Percentiles rank a stretch among this genome's conserved stretches.
Evolutionary conservation across 2,329 filamentous ascomycete species (phyloP).

Genomic region (Cercospora janseana): DNA sequence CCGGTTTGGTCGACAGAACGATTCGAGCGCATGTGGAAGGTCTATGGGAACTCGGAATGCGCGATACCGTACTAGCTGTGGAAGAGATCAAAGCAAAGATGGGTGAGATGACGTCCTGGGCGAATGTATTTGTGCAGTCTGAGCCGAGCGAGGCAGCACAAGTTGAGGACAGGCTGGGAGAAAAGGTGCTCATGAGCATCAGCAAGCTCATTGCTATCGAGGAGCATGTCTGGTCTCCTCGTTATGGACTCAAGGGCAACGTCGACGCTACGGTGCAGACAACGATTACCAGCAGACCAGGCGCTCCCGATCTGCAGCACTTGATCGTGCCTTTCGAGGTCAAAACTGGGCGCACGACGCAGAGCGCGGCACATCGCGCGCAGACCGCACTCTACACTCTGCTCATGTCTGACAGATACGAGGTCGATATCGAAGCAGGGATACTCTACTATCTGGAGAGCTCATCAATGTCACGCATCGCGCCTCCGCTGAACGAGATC

Average conservation of each 20-base stretch:
- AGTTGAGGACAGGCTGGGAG: constrained; percentile 75
- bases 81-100: constrained; percentile 83
- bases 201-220: constrained; percentile 95
- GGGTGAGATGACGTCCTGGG: constrained; percentile 78
- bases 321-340: constrained; percentile 91
- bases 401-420: constrained; percentile 88
- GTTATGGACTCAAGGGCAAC: constrained; percentile 95
- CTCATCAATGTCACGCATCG: constrained; percentile 80
- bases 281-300: constrained; percentile 68
- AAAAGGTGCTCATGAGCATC: constrained; percentile 76
- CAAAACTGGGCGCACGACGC: constrained; percentile 82
- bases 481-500: constrained; percentile 80
- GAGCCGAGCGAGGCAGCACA: constrained; percentile 69
- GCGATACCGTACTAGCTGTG: constrained; percentile 64
- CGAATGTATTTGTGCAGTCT: constrained; percentile 71
- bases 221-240: constrained; percentile 97
- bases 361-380: constrained; percentile 78
- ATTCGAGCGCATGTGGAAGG: constrained; percentile 81
- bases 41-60: constrained; percentile 79
- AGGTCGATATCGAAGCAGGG: constrained; percentile 85
- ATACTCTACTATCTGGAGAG: constrained; percentile 94
- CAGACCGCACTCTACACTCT: constrained; percentile 95
- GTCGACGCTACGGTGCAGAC: constrained; percentile 96
- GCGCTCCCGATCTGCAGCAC: constrained; percentile 47
- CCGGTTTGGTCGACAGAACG: constrained; percentile 63